These are phyloP conservation scores for Trichocladium antarcticum DNA, from an alignment of 495 filamentous ascomycete genomes.

Conservation along the genomic window DNA sequence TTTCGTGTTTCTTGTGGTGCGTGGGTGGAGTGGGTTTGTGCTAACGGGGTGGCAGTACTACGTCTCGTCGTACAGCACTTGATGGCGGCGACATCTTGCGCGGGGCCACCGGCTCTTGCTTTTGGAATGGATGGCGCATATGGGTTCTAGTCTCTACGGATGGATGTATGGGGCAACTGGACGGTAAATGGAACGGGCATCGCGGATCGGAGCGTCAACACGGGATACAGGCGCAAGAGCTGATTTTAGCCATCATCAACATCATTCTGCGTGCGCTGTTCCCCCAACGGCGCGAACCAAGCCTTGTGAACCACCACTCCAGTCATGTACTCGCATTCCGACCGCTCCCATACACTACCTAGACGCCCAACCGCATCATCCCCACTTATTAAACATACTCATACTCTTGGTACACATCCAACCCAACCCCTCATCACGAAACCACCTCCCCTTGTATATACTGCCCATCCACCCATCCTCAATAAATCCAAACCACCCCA, in stretches of 20 bases:
- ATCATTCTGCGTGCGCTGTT: too few relatives aligned
- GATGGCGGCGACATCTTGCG: neutral
- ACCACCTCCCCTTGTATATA: neutral
- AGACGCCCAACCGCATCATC: neutral
- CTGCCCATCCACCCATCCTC: too few relatives aligned
- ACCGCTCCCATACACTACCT: too few relatives aligned
- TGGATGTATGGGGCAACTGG: neutral
- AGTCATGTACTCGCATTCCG: too few relatives aligned
- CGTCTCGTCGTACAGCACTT: slow-evolving; percentile 19
- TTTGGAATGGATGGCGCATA: neutral
- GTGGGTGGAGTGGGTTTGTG: neutral
- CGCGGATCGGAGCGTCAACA: neutral
- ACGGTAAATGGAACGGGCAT: neutral
- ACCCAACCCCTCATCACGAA: neutral
- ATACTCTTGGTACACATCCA: neutral
- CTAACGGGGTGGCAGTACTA: slow-evolving; percentile 15
- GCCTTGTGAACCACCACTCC: too few relatives aligned
- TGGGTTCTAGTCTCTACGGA: neutral
- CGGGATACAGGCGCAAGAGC: neutral
- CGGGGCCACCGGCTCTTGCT: neutral
- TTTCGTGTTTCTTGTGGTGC: neutral
- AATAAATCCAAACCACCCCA: too few relatives aligned
- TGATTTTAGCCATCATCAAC: neutral
- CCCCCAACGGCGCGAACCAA: too few relatives aligned
- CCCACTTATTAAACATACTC: neutral